These are phyloP conservation scores for Microcera coccophila DNA, from an alignment of 2,329 filamentous ascomycete species.

Conservation along the genomic window DNA sequence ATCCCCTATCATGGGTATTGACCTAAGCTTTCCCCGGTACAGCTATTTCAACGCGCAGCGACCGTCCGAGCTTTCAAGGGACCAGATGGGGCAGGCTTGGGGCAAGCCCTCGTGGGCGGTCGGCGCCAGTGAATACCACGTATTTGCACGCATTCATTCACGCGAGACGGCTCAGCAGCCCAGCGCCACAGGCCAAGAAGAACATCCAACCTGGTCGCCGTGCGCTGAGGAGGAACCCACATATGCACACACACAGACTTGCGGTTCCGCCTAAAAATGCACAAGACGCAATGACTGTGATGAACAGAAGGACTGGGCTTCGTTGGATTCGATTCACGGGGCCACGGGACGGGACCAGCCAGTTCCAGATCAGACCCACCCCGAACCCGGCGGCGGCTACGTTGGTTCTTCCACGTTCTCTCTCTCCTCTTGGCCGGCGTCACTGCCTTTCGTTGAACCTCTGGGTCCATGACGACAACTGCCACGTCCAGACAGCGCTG, in stretches of 20 bases:
- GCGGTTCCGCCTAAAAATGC: not conserved
- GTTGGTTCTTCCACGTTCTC: not conserved
- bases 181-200: no score
- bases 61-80: not conserved
- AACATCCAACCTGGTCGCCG: not conserved
- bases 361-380: not conserved
- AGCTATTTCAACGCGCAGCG: not conserved
- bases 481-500: not conserved
- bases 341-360: not conserved
- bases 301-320: not conserved
- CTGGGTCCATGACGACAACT: not conserved
- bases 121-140: no score
- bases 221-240: not conserved
- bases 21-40: not conserved
- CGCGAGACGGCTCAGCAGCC: no score
- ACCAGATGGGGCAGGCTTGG: not conserved
- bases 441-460: not conserved
- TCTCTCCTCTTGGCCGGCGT: not conserved
- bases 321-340: not conserved
- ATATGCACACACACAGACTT: not conserved
- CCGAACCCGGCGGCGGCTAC: not conserved
- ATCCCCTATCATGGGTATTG: conserved; percentile 1
- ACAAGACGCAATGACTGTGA: no score
- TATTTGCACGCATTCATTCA: no score
- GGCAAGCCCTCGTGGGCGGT: not conserved